Conservation (phyloP, 805 yeast genomes). For the Schizosaccharomyces pombe region DNA sequence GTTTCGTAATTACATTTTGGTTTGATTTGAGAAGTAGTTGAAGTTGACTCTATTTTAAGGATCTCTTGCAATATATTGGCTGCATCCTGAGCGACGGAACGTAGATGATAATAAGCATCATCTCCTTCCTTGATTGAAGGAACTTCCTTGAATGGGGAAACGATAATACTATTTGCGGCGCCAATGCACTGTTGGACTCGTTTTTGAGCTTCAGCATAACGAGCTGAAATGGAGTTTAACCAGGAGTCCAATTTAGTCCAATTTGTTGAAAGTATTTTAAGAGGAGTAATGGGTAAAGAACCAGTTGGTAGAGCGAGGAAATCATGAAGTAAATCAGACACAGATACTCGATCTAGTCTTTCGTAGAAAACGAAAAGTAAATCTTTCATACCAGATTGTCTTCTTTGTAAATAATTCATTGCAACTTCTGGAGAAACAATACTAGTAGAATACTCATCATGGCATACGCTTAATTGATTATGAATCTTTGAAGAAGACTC, state of each 20-base stretch:
- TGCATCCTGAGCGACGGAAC: too few relatives aligned
- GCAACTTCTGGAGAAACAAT: background rate
- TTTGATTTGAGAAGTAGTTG: too few relatives aligned
- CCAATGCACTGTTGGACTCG: background rate
- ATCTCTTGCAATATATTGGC: too few relatives aligned
- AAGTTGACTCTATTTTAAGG: too few relatives aligned
- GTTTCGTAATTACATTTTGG: too few relatives aligned
- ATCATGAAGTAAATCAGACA: background rate
- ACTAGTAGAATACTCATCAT: background rate
- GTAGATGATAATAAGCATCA: too few relatives aligned
- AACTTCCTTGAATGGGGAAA: background rate
- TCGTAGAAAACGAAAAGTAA: background rate
- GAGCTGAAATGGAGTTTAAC: background rate
- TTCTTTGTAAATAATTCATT: background rate
- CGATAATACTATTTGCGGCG: background rate
- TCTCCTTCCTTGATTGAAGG: background rate
- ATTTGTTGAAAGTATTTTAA: background rate
- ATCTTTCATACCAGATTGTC: background rate
- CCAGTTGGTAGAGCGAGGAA: background rate
- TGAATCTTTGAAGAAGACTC: background rate
- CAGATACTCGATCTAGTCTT: background rate
- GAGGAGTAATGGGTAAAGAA: background rate
- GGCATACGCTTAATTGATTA: background rate
- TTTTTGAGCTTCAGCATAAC: slow-evolving; percentile 1
- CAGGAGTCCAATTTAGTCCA: background rate